Percentiles rank a stretch among this genome's conserved stretches.
Evolutionary conservation across 495 filamentous ascomycete species (phyloP).

Genomic region (Penicillium silybi): DNA sequence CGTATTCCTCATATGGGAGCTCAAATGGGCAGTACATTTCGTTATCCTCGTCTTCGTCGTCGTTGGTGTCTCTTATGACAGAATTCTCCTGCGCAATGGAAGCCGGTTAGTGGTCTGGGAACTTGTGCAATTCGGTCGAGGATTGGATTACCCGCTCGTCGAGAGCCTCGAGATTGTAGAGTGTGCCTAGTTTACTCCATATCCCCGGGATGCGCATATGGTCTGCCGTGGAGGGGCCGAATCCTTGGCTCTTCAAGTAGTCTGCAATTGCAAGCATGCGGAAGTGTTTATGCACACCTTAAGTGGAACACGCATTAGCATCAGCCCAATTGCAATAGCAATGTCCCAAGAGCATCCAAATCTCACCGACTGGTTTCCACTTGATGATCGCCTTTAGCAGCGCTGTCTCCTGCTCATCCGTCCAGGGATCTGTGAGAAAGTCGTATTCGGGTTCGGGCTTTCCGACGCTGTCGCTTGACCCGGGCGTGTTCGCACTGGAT

Average conservation of each 20-base stretch:
- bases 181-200: slow-evolving; percentile 77
- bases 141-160: slow-evolving; percentile 67
- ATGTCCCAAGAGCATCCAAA: not conserved
- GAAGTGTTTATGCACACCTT: slow-evolving; percentile 97
- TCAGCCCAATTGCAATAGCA: not conserved
- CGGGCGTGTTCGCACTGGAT: slow-evolving; percentile 33
- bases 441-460: slow-evolving; percentile 39
- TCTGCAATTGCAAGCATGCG: slow-evolving; percentile 87
- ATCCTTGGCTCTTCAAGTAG: slow-evolving; percentile 81
- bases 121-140: not conserved
- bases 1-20: slow-evolving; percentile 75
- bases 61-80: slow-evolving; percentile 52
- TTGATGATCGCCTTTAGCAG: slow-evolving; percentile 85
- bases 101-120: slow-evolving; percentile 3
- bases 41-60: slow-evolving; percentile 50
- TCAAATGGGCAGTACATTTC: slow-evolving; percentile 64
- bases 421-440: slow-evolving; percentile 73
- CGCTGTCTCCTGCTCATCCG: slow-evolving; percentile 88
- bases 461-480: slow-evolving; percentile 25
- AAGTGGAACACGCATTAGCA: slow-evolving; percentile 2
- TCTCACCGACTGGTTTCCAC: slow-evolving; percentile 90
- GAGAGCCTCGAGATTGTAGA: slow-evolving; percentile 85
- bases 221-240: slow-evolving; percentile 57
- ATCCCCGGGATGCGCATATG: slow-evolving; percentile 89
- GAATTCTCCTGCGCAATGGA: slow-evolving; percentile 42